Percentiles rank a stretch among this genome's conserved stretches.
Conservation (phyloP, 306 rosid genomes). For the Rubus idaeus region DNA sequence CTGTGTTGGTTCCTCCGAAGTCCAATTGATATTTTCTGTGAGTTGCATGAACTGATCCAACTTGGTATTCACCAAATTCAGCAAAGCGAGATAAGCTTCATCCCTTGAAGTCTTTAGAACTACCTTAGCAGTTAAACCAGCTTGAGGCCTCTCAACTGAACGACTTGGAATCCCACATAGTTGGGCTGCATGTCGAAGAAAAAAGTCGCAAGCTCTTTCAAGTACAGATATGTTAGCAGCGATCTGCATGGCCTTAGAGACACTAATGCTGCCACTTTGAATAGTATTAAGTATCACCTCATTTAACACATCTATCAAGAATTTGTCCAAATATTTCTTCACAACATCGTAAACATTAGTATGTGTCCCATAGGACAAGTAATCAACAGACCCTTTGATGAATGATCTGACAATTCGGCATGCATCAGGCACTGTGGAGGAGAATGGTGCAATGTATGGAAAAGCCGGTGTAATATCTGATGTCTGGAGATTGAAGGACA, state of each 20-base stretch:
- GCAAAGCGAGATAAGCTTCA: slow-evolving; percentile 61
- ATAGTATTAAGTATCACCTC: slow-evolving; percentile 61
- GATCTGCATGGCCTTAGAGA: slow-evolving; percentile 93
- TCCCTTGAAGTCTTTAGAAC: slow-evolving; percentile 75
- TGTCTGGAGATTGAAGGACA: slow-evolving; percentile 68
- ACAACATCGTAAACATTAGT: slow-evolving; percentile 54
- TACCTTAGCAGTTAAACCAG: slow-evolving; percentile 70
- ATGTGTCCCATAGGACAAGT: slow-evolving; percentile 57
- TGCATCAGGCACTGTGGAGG: slow-evolving; percentile 79
- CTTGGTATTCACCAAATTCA: slow-evolving; percentile 61
- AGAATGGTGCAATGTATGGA: slow-evolving; percentile 82
- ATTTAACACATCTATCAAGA: slow-evolving; percentile 67
- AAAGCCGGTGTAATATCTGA: slow-evolving; percentile 88
- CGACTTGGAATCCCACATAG: slow-evolving; percentile 55
- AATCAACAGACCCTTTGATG: slow-evolving; percentile 86
- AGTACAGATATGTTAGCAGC: slow-evolving; percentile 84
- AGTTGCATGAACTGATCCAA: slow-evolving; percentile 76
- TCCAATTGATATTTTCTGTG: slow-evolving; percentile 64
- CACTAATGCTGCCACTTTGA: slow-evolving; percentile 52
- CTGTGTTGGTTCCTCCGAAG: slow-evolving; percentile 60
- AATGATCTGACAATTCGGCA: slow-evolving; percentile 81
- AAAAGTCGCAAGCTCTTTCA: slow-evolving; percentile 93
- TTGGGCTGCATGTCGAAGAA: slow-evolving; percentile 69
- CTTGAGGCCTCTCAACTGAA: slow-evolving; percentile 61
- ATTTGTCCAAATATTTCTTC: slow-evolving; percentile 66